Conservation (phyloP, 2,329 filamentous ascomycete species). For the Ascocoryne sarcoides region DNA sequence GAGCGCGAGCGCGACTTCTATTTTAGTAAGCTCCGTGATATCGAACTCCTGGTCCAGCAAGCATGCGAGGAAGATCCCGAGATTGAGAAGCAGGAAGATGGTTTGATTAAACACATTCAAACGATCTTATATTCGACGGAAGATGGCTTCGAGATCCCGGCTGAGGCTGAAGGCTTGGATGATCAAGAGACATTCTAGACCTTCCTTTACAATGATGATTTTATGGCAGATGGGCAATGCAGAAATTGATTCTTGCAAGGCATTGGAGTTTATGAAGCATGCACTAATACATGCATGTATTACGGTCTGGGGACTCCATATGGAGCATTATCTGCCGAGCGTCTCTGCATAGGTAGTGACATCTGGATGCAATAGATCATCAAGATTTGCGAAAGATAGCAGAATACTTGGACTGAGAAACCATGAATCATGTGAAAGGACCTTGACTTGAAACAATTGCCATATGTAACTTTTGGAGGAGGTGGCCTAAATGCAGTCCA, state of each 20-base stretch:
- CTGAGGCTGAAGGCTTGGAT: slow-evolving; percentile 55
- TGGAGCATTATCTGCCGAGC: slow-evolving; percentile 12
- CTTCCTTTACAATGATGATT: slow-evolving; percentile 13
- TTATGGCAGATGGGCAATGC: slow-evolving; percentile 11
- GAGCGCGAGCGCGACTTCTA: slow-evolving; percentile 98
- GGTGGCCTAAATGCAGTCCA: no score
- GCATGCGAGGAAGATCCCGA: slow-evolving; percentile 88
- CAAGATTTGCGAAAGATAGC: not conserved
- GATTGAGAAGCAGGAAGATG: slow-evolving; percentile 87
- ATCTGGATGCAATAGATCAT: slow-evolving; percentile 13
- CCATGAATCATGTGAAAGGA: not conserved
- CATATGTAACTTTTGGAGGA: no score
- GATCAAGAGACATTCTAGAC: slow-evolving; percentile 72
- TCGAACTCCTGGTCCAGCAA: slow-evolving; percentile 88
- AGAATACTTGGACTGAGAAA: not conserved
- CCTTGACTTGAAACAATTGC: not conserved
- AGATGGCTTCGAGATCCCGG: slow-evolving; percentile 83
- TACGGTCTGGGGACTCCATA: slow-evolving; percentile 11
- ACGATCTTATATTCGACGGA: slow-evolving; percentile 96
- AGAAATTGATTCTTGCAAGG: slow-evolving; percentile 15
- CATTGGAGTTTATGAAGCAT: slow-evolving; percentile 22
- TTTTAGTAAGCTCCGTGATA: slow-evolving; percentile 96
- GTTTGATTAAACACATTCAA: slow-evolving; percentile 92
- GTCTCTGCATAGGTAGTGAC: slow-evolving; percentile 13
- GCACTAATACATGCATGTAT: slow-evolving; percentile 16